Conservation (phyloP, 352 stramenopile genomes). For the Phytopythium aichiense region DNA sequence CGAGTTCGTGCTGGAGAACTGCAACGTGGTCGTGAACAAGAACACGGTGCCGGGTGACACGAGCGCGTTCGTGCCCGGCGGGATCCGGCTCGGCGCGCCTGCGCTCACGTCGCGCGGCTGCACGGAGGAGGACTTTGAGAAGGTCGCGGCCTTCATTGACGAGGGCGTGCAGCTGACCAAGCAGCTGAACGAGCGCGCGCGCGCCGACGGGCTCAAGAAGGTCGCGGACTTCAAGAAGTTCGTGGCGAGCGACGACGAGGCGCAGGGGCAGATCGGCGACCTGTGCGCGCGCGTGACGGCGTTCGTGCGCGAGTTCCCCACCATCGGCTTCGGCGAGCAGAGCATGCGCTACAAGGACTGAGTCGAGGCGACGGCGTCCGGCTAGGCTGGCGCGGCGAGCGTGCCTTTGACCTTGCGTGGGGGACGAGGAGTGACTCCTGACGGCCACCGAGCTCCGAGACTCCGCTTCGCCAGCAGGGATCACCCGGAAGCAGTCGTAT, state of each 20-base stretch:
- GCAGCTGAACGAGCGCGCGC: slow-evolving; percentile 86
- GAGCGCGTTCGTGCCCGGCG: slow-evolving; percentile 94
- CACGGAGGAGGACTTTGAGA: slow-evolving; percentile 93
- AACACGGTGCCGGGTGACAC: slow-evolving; percentile 98
- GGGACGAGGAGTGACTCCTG: neutral
- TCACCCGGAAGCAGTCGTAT: too few relatives aligned
- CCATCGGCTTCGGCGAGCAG: slow-evolving; percentile 94
- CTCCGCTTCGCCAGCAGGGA: too few relatives aligned
- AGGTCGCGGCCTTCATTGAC: slow-evolving; percentile 96
- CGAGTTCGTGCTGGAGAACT: slow-evolving; percentile 95
- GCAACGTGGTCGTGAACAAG: slow-evolving; percentile 98
- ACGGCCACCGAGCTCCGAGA: neutral
- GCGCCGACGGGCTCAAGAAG: slow-evolving; percentile 93
- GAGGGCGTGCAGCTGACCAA: slow-evolving; percentile 92
- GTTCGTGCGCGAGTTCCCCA: slow-evolving; percentile 96
- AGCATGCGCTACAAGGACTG: slow-evolving; percentile 89
- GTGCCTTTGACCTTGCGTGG: neutral
- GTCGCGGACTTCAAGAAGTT: slow-evolving; percentile 89
- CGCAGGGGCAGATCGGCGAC: slow-evolving; percentile 56
- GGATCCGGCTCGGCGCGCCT: slow-evolving; percentile 95
- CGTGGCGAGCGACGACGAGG: slow-evolving; percentile 50
- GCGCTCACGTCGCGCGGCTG: slow-evolving; percentile 95
- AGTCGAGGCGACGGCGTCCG: neutral
- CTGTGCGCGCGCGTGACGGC: slow-evolving; percentile 89
- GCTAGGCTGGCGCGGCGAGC: neutral